These are phyloP conservation scores for Alnus glutinosa DNA, from an alignment of 306 rosid genomes.

Conservation along the genomic window DNA sequence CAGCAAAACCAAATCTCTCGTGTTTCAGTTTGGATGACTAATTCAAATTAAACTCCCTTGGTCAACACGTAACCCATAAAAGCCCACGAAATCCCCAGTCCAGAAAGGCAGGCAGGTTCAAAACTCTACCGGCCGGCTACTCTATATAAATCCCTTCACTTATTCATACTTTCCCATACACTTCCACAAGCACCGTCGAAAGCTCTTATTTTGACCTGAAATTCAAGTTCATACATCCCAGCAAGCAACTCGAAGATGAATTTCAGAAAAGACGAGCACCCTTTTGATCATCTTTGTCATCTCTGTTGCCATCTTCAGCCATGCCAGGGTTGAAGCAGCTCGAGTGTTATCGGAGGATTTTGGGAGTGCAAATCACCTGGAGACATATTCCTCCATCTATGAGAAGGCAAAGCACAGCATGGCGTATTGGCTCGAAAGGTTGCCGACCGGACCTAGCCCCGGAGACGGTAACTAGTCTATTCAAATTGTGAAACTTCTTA, in stretches of 20 bases:
- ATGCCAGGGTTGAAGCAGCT: slow-evolving; percentile 33
- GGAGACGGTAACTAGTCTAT: slow-evolving; percentile 19
- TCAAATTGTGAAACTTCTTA: neutral
- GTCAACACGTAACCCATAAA: neutral
- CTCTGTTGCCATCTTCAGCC: neutral
- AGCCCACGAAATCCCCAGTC: neutral
- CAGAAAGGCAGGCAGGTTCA: neutral
- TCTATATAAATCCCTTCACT: neutral
- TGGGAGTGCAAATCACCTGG: neutral
- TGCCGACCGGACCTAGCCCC: slow-evolving; percentile 20
- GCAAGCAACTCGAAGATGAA: neutral
- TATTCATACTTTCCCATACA: neutral
- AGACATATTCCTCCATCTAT: neutral
- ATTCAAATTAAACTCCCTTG: neutral
- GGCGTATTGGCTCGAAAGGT: slow-evolving; percentile 9
- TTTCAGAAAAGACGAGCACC: neutral
- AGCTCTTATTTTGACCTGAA: neutral
- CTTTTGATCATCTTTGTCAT: neutral
- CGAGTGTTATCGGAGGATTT: slow-evolving; percentile 30
- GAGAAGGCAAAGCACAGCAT: neutral
- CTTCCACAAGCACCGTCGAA: neutral
- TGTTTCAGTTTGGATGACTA: neutral
- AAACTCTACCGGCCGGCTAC: neutral
- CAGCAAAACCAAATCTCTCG: neutral
- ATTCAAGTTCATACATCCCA: no score